Evolutionary conservation across 441 rosid genomes (phyloP), one percentile per base, ranked within the genome.

Genomic region (Erodium moschatum): DNA sequence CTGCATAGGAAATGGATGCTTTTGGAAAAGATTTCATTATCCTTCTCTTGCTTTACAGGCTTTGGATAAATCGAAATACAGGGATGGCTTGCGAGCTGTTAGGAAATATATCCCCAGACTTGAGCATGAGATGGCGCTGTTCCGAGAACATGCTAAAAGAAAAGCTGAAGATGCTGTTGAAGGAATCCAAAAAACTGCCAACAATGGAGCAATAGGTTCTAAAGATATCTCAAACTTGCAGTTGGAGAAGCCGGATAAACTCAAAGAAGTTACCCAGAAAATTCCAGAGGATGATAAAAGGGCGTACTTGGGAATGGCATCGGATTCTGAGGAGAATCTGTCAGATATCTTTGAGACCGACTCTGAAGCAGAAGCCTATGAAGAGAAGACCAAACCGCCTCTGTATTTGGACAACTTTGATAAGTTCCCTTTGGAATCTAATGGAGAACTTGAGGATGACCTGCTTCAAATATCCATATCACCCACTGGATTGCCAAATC

Each of bases 261-360:
- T 88, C 67, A 86, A 81, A 78, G 87, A 83, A 79, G 78, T 85
- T 67, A 66, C 85, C 40, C 40, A 35, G 8, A 35, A 2, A 35
- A 35, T 5, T 8, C 40, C 40, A 35, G 40, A 35, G 40, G 40
- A 35, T 35, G 40, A 35, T 35, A 35, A 35, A 6, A 35, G 40
- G 40, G 82, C 75, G 4, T 87, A 87, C 62, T 73, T 74, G 27
- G 79, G 70, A 20, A 62, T 80, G 70, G 74, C 61, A 46, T 85
- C 93, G 3, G 93, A 89, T 74, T 86, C 89, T 6, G 95, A 87
- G 71, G 88, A 35, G 13, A 44, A 44, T 74, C 73, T 94, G 40
- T 89, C 94, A 0, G 97, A 94, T 75, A 82, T 94, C 46, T 94
- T 91, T 29, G 94, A 86, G 87, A 89, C 92, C 0, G 96, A 94